phyloP scores from a whole-genome alignment of 192 early-diverging fungal genomes.

The Rhizoclosmatium sp. region DNA sequence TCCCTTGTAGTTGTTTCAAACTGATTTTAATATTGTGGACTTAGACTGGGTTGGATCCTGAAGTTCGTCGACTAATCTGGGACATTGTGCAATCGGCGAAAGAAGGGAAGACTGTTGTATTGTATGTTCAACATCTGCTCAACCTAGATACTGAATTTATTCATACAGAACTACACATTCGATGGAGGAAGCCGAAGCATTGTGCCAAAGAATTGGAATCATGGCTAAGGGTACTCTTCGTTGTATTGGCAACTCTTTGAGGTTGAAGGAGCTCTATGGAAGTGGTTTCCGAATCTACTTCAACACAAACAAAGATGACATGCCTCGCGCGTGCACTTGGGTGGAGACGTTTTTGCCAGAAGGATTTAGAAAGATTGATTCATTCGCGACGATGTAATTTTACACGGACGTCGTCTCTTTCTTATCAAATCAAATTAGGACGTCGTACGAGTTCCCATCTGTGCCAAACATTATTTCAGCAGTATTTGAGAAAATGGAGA shows the following conservation, averaged over 20 bases:
- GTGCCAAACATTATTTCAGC: slow-evolving; percentile 48
- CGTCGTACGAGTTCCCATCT: slow-evolving; percentile 70
- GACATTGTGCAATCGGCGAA: slow-evolving; percentile 69
- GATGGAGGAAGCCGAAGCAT: slow-evolving; percentile 84
- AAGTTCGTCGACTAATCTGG: slow-evolving; percentile 80
- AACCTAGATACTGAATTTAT: not conserved
- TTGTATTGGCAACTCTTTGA: slow-evolving; percentile 69
- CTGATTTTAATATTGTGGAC: not conserved
- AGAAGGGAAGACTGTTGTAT: slow-evolving; percentile 67
- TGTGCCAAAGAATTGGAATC: slow-evolving; percentile 81
- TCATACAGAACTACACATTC: slow-evolving; percentile 66
- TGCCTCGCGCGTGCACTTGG: slow-evolving; percentile 37
- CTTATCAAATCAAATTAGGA: slow-evolving; percentile 30
- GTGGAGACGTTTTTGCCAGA: slow-evolving; percentile 53
- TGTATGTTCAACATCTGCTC: slow-evolving; percentile 28
- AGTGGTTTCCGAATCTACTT: slow-evolving; percentile 71
- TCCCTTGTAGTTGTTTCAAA: not conserved
- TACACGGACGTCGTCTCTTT: not conserved
- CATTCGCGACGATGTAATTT: slow-evolving; percentile 57
- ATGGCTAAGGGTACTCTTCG: slow-evolving; percentile 80
- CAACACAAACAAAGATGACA: slow-evolving; percentile 53
- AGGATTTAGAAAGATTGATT: slow-evolving; percentile 53
- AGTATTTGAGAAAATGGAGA: slow-evolving; percentile 70
- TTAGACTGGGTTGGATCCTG: slow-evolving; percentile 72
- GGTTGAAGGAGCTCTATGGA: slow-evolving; percentile 78